Conservation (phyloP, 768 basidiomycete species). For the Tephrocybe sp. region DNA sequence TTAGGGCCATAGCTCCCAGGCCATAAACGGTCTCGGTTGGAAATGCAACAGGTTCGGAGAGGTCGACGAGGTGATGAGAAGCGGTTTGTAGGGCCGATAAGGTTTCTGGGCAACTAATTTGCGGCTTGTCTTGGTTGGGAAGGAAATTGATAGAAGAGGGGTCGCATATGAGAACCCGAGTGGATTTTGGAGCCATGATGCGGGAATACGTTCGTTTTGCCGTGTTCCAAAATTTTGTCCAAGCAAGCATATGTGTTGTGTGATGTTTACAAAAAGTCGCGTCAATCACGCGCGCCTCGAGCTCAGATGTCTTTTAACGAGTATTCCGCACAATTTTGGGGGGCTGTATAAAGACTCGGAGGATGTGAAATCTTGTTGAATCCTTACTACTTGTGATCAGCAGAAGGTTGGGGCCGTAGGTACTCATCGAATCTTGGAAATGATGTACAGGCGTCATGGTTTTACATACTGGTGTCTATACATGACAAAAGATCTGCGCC, state of each 20-base stretch:
- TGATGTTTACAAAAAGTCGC: slow-evolving; percentile 7
- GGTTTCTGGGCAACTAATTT: slow-evolving; percentile 50
- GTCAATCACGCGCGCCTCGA: neutral
- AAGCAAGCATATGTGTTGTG: slow-evolving; percentile 17
- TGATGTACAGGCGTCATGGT: too few relatives aligned
- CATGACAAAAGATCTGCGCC: too few relatives aligned
- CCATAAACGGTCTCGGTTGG: slow-evolving; percentile 99
- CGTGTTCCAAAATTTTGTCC: slow-evolving; percentile 23
- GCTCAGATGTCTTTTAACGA: too few relatives aligned
- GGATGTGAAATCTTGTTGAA: too few relatives aligned
- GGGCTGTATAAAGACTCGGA: too few relatives aligned
- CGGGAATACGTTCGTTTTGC: slow-evolving; percentile 29
- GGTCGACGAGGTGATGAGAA: slow-evolving; percentile 47
- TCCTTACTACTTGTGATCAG: too few relatives aligned
- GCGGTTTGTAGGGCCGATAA: slow-evolving; percentile 53
- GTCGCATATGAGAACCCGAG: slow-evolving; percentile 59
- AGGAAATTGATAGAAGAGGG: slow-evolving; percentile 58
- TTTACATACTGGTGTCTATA: too few relatives aligned
- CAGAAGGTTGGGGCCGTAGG: too few relatives aligned
- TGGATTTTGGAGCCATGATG: slow-evolving; percentile 18
- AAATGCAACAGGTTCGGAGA: slow-evolving; percentile 69
- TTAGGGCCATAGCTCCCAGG: slow-evolving; percentile 83
- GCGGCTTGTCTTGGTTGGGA: slow-evolving; percentile 39
- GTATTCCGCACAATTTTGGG: too few relatives aligned
- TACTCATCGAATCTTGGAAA: too few relatives aligned